Evolutionary conservation across 345 rosid genomes (phyloP), one percentile per base, ranked within the genome.

Genomic region (Rhizophora mangle): DNA sequence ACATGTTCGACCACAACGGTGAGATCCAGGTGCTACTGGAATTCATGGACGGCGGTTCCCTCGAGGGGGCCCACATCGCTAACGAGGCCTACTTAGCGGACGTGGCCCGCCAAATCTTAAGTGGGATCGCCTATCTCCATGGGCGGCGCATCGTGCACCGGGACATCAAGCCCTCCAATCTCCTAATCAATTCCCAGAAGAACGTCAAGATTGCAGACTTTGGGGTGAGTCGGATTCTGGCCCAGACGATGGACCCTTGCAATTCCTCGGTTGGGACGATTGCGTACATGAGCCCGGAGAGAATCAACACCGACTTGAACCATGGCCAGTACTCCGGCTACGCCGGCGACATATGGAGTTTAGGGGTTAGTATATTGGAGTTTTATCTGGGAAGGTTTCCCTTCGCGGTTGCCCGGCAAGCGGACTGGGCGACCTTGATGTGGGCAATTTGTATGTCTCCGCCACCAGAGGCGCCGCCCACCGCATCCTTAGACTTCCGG

Each of bases 341-440:
- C 65, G 93, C 96, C 0, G 97, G 96, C 1, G 99, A 95, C 77
- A 82, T 95, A 3, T 95, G 99, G 99, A 89, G 98, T 64, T 80
- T 92, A 22, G 99, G 99, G 46, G 98, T 92, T 18, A 88, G 96
- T 59, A 83, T 95, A 30, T 67, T 95, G 71, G 98, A 95, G 77
- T 92, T 95, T 36, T 92, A 86, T 69, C 61, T 95, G 10, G 98
- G 99, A 31, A 85, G 86, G 34, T 92, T 92, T 53, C 99, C 99
- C 0, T 92, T 95, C 52, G 78, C 81, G 0, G 94, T 86, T 15
- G 81, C 83, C 1, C 73, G 94, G 56, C 96, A 87, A 70, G 98
- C 96, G 2, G 96, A 92, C 75, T 95, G 99, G 99, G 96, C 99
- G 0, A 95, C 90, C 54, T 83, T 95, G 47, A 95, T 95, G 99